A percentile compares a stretch with the other conserved stretches of the same genome.
These are phyloP conservation scores for Erigeron philadelphicus DNA, from an alignment of 140 eudicot genomes.

Conservation along the genomic window DNA sequence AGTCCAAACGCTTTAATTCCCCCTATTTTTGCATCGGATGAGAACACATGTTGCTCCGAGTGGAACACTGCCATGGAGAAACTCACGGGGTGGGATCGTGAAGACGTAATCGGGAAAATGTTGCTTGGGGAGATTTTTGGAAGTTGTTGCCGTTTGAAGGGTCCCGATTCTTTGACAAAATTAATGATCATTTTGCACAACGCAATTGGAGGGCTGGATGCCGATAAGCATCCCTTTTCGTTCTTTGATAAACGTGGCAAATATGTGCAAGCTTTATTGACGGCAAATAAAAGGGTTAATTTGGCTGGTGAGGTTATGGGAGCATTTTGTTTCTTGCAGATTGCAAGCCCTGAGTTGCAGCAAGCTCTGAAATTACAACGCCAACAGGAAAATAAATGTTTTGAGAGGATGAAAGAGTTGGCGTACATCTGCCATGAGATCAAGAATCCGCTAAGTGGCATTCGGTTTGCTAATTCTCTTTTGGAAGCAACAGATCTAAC, in stretches of 20 bases:
- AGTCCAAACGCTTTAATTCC: constrained; percentile 85
- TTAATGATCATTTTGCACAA: constrained; percentile 85
- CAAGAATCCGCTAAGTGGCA: constrained; percentile 74
- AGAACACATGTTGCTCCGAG: constrained; percentile 79
- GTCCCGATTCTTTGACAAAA: constrained; percentile 87
- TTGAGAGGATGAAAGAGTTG: constrained; percentile 76
- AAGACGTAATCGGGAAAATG: constrained; percentile 66
- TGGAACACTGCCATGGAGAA: constrained; percentile 97
- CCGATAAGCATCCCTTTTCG: constrained; percentile 62
- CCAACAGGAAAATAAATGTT: constrained; percentile 54
- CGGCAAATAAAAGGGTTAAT: constrained; percentile 80
- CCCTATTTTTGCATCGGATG: constrained; percentile 96
- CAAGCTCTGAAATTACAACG: constrained; percentile 63
- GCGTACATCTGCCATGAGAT: constrained; percentile 73
- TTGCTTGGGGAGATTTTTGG: constrained; percentile 92
- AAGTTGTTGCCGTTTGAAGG: constrained; percentile 68
- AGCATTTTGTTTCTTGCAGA: constrained; percentile 87
- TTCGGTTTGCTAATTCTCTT: constrained; percentile 62
- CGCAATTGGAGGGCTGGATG: constrained; percentile 79
- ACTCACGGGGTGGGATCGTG: constrained; percentile 77
- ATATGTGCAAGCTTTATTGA: constrained; percentile 76
- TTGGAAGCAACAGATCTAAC: constrained; percentile 62
- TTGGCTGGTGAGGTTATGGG: constrained; percentile 63
- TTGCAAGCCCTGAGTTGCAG: constrained; percentile 78
- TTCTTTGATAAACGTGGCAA: constrained; percentile 72